Percentiles rank a stretch among this genome's conserved stretches.
phyloP scores from a whole-genome alignment of 2,329 filamentous ascomycete genomes.

The Didymella exigua region DNA sequence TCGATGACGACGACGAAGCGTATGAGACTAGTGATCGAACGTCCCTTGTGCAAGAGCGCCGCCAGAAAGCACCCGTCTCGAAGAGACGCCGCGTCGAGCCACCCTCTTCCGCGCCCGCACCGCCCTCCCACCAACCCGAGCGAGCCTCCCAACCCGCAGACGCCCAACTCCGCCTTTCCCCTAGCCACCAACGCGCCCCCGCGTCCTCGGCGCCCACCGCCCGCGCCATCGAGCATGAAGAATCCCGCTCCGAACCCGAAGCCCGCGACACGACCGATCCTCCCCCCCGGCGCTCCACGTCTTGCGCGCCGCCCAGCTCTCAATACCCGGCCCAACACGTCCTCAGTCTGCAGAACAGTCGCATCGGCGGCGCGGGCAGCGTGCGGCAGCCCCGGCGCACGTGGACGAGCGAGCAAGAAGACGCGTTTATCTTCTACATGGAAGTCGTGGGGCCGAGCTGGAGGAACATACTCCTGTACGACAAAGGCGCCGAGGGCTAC shows the following conservation, averaged over 20 bases:
- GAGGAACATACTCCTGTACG: constrained; percentile 30
- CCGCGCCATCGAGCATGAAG: constrained; percentile 21
- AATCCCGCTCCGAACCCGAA: constrained; percentile 30
- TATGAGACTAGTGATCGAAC: constrained; percentile 52
- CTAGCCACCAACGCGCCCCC: not conserved
- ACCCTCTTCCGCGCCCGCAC: constrained; percentile 26
- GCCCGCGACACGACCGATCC: constrained; percentile 37
- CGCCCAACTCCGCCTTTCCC: not conserved
- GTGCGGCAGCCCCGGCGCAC: constrained; percentile 24
- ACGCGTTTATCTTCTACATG: constrained; percentile 57
- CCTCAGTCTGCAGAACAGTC: constrained; percentile 16
- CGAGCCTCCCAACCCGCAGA: not conserved
- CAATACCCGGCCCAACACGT: constrained; percentile 3
- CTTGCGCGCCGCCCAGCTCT: constrained; percentile 24
- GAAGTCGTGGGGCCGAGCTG: constrained; percentile 55
- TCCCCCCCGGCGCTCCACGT: constrained; percentile 27
- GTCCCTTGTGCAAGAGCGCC: constrained; percentile 42
- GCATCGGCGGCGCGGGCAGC: constrained; percentile 4
- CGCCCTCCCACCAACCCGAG: constrained; percentile 39
- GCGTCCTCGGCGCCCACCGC: not conserved
- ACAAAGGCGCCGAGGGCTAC: constrained; percentile 16
- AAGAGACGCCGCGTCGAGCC: constrained; percentile 37
- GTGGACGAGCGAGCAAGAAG: constrained; percentile 44
- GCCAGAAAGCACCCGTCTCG: constrained; percentile 41
- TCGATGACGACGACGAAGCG: constrained; percentile 43